phyloP scores from a whole-genome alignment of 2,329 filamentous ascomycete genomes.

The Aspergillus thermomutatus region DNA sequence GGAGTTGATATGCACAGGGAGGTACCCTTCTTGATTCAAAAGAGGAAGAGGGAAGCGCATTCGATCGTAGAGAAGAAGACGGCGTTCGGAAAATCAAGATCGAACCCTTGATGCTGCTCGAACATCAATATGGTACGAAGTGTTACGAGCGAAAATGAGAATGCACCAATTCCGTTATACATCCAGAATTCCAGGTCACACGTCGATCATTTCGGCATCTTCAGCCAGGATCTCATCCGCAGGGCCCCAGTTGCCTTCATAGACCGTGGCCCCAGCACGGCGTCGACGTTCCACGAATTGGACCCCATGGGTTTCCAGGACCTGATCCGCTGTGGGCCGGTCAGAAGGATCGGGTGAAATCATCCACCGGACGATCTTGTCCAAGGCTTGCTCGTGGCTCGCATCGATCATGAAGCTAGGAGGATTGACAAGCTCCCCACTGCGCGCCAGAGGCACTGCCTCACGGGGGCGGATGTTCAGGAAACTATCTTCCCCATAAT shows the following conservation, averaged over 20 bases:
- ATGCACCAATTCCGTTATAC: constrained; percentile 29
- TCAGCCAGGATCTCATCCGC: constrained; percentile 59
- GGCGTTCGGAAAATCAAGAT: constrained; percentile 8
- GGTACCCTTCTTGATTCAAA: neutral
- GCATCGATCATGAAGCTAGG: constrained; percentile 87
- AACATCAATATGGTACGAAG: constrained; percentile 19
- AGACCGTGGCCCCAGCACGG: constrained; percentile 87
- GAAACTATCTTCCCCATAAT: constrained; percentile 38
- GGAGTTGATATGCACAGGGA: constrained; percentile 1
- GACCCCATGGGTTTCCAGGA: constrained; percentile 71
- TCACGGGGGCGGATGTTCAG: constrained; percentile 26
- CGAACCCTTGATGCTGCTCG: constrained; percentile 11
- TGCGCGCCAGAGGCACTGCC: constrained; percentile 35
- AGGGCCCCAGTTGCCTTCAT: constrained; percentile 93
- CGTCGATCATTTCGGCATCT: constrained; percentile 63
- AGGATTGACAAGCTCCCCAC: constrained; percentile 63
- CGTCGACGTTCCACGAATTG: constrained; percentile 75
- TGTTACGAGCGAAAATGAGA: constrained; percentile 13
- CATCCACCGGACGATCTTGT: constrained; percentile 84
- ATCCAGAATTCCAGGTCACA: constrained; percentile 35
- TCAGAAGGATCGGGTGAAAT: constrained; percentile 69
- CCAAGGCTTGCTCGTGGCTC: constrained; percentile 69
- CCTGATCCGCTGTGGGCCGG: constrained; percentile 70
- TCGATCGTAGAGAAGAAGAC: constrained; percentile 3
- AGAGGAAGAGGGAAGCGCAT: constrained; percentile 11